These are phyloP conservation scores for Wickerhamomyces canadensis DNA, from an alignment of 805 yeast species.

Conservation along the genomic window DNA sequence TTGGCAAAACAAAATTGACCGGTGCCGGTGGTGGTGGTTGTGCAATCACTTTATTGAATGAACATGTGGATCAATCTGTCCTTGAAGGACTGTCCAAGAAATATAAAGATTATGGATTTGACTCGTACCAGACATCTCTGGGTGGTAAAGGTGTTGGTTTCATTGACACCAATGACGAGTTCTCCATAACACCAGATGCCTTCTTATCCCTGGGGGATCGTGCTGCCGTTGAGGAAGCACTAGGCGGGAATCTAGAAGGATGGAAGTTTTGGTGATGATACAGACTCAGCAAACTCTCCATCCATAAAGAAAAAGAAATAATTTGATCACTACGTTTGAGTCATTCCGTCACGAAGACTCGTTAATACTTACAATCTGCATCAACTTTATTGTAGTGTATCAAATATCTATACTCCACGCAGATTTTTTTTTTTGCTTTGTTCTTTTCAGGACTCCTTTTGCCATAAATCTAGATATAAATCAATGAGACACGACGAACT, in stretches of 20 bases:
- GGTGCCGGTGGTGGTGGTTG: conserved; percentile 99
- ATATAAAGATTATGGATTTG: conserved; percentile 49
- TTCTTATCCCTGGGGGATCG: conserved; percentile 37
- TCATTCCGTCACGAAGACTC: too few species aligned
- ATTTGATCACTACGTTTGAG: too few species aligned
- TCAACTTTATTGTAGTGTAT: too few species aligned
- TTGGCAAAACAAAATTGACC: conserved; percentile 90
- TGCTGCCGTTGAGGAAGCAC: conserved; percentile 39
- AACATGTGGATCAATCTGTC: conserved; percentile 26
- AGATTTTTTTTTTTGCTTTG: too few species aligned
- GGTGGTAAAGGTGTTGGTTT: conserved; percentile 90
- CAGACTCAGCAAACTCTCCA: too few species aligned
- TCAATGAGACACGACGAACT: conserved; percentile 83
- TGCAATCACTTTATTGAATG: conserved; percentile 75
- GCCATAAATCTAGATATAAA: conserved; percentile 64
- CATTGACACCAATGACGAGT: conserved; percentile 17
- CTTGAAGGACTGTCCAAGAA: conserved; percentile 31
- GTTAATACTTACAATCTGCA: too few species aligned
- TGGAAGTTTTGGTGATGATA: conserved; percentile 59
- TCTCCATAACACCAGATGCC: conserved; percentile 23
- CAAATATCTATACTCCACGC: too few species aligned
- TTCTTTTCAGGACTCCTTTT: too few species aligned
- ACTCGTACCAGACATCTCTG: conserved; percentile 69
- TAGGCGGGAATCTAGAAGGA: conserved; percentile 37
- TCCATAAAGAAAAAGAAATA: too few species aligned